These are phyloP conservation scores for Colletotrichum sp. DNA, from an alignment of 2,329 filamentous ascomycete genomes.

Conservation along the genomic window DNA sequence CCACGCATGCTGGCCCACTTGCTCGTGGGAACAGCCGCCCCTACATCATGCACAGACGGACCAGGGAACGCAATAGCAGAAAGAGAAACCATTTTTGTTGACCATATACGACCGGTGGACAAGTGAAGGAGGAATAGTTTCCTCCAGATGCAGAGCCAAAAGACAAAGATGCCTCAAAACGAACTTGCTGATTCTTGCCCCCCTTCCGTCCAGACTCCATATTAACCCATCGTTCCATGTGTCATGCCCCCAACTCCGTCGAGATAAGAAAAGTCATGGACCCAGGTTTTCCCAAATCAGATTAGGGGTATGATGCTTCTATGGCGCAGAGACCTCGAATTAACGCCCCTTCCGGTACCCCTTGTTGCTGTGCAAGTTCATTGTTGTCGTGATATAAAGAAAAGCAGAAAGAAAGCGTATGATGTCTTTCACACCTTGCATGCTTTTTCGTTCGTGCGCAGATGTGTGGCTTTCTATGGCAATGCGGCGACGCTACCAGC, in stretches of 20 bases:
- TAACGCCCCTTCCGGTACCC: slow-evolving; percentile 12
- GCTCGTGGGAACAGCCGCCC: background rate
- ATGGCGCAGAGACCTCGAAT: slow-evolving; percentile 7
- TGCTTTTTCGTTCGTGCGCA: background rate
- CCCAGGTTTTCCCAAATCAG: slow-evolving; percentile 14
- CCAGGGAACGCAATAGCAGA: background rate
- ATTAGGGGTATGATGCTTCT: slow-evolving; percentile 23
- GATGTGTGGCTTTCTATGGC: background rate
- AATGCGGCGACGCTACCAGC: slow-evolving; percentile 17
- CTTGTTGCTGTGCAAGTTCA: slow-evolving; percentile 18
- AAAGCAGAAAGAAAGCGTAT: background rate
- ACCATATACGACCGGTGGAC: background rate
- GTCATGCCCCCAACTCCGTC: slow-evolving; percentile 3
- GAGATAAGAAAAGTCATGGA: slow-evolving; percentile 8
- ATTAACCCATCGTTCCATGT: slow-evolving; percentile 8
- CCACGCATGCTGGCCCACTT: background rate
- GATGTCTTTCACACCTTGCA: background rate
- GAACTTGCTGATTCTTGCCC: background rate
- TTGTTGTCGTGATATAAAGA: slow-evolving; percentile 12
- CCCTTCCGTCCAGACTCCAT: slow-evolving; percentile 7
- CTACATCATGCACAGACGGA: background rate
- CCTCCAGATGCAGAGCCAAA: background rate
- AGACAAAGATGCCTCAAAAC: background rate
- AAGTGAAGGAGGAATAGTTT: background rate
- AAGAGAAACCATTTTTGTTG: background rate